Evolutionary conservation across 805 yeast species (phyloP).

Genomic region (Ogataea ramenticola): DNA sequence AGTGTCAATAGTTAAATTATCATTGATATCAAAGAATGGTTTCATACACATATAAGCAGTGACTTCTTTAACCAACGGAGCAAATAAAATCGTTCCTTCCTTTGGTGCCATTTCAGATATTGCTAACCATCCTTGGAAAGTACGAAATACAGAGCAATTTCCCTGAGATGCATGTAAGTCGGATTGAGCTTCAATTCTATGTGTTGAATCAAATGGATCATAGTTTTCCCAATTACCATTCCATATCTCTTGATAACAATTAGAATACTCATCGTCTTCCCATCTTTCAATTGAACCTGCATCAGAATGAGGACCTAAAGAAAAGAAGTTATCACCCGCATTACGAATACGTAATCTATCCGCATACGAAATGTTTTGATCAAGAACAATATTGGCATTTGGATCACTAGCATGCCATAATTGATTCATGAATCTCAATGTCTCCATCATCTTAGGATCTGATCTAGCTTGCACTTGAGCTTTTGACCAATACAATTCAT

Average conservation of each 20-base stretch:
- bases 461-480: constrained; percentile 32
- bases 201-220: constrained; percentile 33
- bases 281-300: constrained; percentile 37
- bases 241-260: constrained; percentile 27
- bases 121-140: constrained; percentile 39
- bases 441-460: constrained; percentile 24
- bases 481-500: constrained; percentile 31
- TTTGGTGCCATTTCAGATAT: constrained; percentile 27
- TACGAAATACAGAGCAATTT: constrained; percentile 23
- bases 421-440: constrained; percentile 13
- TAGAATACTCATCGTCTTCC: constrained; percentile 33
- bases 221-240: constrained; percentile 35
- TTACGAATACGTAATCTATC: constrained; percentile 34
- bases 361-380: constrained; percentile 29
- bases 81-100: constrained; percentile 33
- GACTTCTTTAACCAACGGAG: constrained; percentile 29
- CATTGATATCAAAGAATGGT: constrained; percentile 31
- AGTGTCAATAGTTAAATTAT: constrained; percentile 25
- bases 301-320: constrained; percentile 35
- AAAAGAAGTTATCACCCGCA: constrained; percentile 26
- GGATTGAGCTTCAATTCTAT: constrained; percentile 25
- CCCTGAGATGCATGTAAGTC: constrained; percentile 27
- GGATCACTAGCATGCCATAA: constrained; percentile 4
- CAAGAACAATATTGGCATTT: constrained; percentile 18
- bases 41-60: constrained; percentile 32